Conservation (phyloP, 768 basidiomycete species). For the Fibroporia radiculosa region DNA sequence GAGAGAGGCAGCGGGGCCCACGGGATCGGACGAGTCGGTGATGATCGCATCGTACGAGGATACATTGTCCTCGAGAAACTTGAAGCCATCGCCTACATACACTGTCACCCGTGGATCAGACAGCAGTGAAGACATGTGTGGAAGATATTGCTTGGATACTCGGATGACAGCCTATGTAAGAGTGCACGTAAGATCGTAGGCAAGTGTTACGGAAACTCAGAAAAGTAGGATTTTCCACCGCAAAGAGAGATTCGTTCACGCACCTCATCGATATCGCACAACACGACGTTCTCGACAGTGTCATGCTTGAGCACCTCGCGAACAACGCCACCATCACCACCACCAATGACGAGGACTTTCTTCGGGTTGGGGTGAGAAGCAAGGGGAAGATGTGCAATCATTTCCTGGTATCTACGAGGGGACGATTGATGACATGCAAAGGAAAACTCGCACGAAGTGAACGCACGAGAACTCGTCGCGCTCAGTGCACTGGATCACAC, state of each 20-base stretch:
- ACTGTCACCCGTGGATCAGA: slow-evolving; percentile 76
- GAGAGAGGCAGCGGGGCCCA: slow-evolving; percentile 88
- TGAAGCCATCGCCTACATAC: slow-evolving; percentile 91
- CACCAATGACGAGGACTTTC: slow-evolving; percentile 94
- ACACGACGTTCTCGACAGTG: slow-evolving; percentile 82
- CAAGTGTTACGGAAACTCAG: neutral
- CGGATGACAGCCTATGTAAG: slow-evolving; percentile 77
- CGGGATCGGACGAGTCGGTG: slow-evolving; percentile 97
- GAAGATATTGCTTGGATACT: slow-evolving; percentile 88
- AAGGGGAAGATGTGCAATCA: slow-evolving; percentile 97
- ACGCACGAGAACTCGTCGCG: slow-evolving; percentile 97
- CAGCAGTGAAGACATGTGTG: slow-evolving; percentile 87
- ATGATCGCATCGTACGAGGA: slow-evolving; percentile 94
- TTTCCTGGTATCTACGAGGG: slow-evolving; percentile 82
- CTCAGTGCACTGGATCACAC: slow-evolving; percentile 95
- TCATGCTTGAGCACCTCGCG: slow-evolving; percentile 95
- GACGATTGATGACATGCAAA: neutral
- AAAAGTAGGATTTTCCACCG: no score
- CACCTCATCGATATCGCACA: slow-evolving; percentile 97
- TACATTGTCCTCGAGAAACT: slow-evolving; percentile 86
- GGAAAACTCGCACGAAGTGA: neutral
- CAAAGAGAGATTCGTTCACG: slow-evolving; percentile 3
- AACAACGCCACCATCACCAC: slow-evolving; percentile 97
- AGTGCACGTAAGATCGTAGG: no score
- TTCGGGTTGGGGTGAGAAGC: slow-evolving; percentile 94